Evolutionary conservation across 306 rosid genomes (phyloP).

Genomic region (Casuarina glauca): DNA sequence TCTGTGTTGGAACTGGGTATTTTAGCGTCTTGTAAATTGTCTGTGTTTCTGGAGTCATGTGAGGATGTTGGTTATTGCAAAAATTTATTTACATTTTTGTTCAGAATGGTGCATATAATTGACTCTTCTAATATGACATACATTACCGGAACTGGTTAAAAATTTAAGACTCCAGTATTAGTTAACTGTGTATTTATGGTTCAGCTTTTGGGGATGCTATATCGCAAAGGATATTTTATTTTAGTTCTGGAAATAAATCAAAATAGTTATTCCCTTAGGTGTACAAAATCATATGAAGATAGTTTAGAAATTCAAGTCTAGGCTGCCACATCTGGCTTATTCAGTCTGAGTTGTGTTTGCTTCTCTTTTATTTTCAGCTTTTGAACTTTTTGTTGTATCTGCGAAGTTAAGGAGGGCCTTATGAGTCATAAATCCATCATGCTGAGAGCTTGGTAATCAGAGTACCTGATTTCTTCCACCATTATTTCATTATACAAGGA

Average conservation of each 20-base stretch:
- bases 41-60: not conserved
- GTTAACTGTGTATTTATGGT: not conserved
- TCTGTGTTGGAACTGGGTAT: not conserved
- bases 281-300: not conserved
- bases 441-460: not conserved
- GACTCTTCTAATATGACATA: not conserved
- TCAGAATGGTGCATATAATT: not conserved
- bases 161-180: not conserved
- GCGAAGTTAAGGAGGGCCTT: not conserved
- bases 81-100: not conserved
- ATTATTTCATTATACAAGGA: not conserved
- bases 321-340: not conserved
- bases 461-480: not conserved
- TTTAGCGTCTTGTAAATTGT: not conserved
- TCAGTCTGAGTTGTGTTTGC: not conserved
- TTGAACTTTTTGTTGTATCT: not conserved
- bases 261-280: not conserved
- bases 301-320: not conserved
- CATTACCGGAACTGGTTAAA: not conserved
- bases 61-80: not conserved
- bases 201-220: slow-evolving; percentile 6
- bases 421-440: not conserved
- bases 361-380: not conserved
- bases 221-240: not conserved
- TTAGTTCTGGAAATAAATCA: not conserved